phyloP scores from a whole-genome alignment of 495 filamentous ascomycete species.

The Daldinia decipiens region DNA sequence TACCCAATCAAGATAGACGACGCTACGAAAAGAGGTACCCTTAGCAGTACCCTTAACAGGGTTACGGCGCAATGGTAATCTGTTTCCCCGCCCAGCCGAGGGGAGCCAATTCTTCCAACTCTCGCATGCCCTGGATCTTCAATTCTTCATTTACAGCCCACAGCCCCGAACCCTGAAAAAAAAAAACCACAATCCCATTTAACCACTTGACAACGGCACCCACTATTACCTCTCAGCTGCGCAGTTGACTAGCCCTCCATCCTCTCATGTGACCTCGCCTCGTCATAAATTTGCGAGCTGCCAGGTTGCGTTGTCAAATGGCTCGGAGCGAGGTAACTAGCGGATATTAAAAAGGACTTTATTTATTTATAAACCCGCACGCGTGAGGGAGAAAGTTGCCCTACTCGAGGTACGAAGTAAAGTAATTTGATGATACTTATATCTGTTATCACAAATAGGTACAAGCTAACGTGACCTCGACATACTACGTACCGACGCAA shows the following conservation, averaged over 20 bases:
- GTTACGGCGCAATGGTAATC: slow-evolving; percentile 39
- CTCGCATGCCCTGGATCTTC: slow-evolving; percentile 35
- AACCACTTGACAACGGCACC: slow-evolving; percentile 44
- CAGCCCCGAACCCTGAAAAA: slow-evolving; percentile 38
- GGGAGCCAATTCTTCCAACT: slow-evolving; percentile 40
- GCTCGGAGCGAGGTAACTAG: slow-evolving; percentile 11
- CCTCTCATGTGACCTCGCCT: slow-evolving; percentile 39
- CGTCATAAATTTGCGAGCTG: slow-evolving; percentile 22
- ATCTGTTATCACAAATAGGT: too few relatives aligned
- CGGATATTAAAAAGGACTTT: slow-evolving; percentile 1
- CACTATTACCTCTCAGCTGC: slow-evolving; percentile 34
- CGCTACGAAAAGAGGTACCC: not conserved
- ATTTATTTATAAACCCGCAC: slow-evolving; percentile 1
- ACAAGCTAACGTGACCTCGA: slow-evolving; percentile 14
- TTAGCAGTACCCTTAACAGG: slow-evolving; percentile 5
- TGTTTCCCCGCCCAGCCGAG: slow-evolving; percentile 41
- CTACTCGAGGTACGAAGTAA: not conserved
- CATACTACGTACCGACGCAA: slow-evolving; percentile 30
- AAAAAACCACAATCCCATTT: slow-evolving; percentile 33
- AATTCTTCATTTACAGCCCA: slow-evolving; percentile 45
- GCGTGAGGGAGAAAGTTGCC: not conserved
- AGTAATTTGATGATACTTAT: not conserved
- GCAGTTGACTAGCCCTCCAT: slow-evolving; percentile 16
- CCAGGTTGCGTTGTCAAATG: slow-evolving; percentile 17
- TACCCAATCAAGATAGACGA: slow-evolving; percentile 32